Evolutionary conservation across 2,329 filamentous ascomycete species (phyloP).

Genomic region (Endoconidiophora laricicola): DNA sequence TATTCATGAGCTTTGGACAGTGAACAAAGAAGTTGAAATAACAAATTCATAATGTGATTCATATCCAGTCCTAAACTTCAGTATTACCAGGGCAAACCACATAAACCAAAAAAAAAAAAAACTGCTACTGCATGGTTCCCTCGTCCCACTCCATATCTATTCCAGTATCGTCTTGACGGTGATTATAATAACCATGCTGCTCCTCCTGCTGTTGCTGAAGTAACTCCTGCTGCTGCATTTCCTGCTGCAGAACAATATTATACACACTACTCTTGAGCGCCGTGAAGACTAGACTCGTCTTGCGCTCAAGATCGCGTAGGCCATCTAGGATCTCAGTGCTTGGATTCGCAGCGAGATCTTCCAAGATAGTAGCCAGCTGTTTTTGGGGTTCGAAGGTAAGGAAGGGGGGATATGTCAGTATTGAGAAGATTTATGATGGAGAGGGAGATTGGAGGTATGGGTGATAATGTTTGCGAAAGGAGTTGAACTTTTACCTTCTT

Average conservation of each 20-base stretch:
- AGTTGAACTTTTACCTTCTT: constrained; percentile 47
- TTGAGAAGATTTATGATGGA: background rate
- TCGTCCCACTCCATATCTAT: constrained; percentile 12
- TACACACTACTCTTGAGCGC: constrained; percentile 96
- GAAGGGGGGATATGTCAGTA: constrained; percentile 1
- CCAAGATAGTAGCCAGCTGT: constrained; percentile 43
- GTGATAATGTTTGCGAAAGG: constrained; percentile 10
- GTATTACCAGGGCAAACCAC: too few relatives aligned
- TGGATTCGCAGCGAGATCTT: constrained; percentile 50
- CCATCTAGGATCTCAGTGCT: constrained; percentile 74
- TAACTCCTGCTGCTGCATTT: constrained; percentile 35
- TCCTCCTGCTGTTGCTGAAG: constrained; percentile 17
- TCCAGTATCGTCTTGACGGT: background rate
- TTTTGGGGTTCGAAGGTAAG: constrained; percentile 1
- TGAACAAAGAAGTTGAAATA: background rate
- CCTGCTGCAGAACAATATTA: constrained; percentile 94
- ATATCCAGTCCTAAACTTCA: too few relatives aligned
- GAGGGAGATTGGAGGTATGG: background rate
- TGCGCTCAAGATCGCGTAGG: constrained; percentile 74
- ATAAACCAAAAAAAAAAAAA: too few relatives aligned
- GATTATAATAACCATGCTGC: background rate
- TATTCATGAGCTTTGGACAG: background rate
- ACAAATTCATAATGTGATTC: background rate
- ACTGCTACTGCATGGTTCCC: constrained; percentile 6
- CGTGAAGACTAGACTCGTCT: constrained; percentile 89